Evolutionary conservation across 805 yeast genomes (phyloP).

Genomic region (Kodamaea kakaduensis): DNA sequence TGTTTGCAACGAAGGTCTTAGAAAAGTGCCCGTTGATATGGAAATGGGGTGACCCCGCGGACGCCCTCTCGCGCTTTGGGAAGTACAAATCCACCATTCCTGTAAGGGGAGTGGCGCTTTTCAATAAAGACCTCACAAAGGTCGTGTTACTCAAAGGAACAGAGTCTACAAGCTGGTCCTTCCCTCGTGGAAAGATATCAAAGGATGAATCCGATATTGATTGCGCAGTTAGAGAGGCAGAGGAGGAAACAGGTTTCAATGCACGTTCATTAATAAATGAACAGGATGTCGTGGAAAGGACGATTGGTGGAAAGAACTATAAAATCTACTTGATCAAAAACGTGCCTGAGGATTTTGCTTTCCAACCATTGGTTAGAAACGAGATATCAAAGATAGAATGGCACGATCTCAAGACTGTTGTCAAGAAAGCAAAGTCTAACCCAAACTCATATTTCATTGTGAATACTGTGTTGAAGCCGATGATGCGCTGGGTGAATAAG

Average conservation of each 20-base stretch:
- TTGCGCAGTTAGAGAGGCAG: slow-evolving; percentile 89
- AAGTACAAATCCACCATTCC: slow-evolving; percentile 88
- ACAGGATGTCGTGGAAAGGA: slow-evolving; percentile 74
- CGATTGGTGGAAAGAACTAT: slow-evolving; percentile 77
- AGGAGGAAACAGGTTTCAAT: slow-evolving; percentile 93
- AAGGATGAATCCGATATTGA: slow-evolving; percentile 84
- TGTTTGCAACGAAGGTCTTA: slow-evolving; percentile 65
- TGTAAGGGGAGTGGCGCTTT: slow-evolving; percentile 90
- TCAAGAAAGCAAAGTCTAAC: slow-evolving; percentile 38
- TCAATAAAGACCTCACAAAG: slow-evolving; percentile 67
- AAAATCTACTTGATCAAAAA: slow-evolving; percentile 74
- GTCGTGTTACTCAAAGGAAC: slow-evolving; percentile 79
- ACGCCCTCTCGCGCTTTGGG: slow-evolving; percentile 74
- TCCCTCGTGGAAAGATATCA: slow-evolving; percentile 95
- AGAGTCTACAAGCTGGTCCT: slow-evolving; percentile 81
- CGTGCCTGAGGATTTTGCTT: slow-evolving; percentile 71
- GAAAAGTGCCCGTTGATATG: slow-evolving; percentile 71
- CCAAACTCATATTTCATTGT: slow-evolving; percentile 43
- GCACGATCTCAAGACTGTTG: slow-evolving; percentile 52
- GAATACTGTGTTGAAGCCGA: slow-evolving; percentile 47
- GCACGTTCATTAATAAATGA: slow-evolving; percentile 63
- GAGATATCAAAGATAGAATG: slow-evolving; percentile 85
- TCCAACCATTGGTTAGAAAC: slow-evolving; percentile 78
- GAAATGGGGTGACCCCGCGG: slow-evolving; percentile 81
- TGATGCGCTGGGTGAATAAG: slow-evolving; percentile 52